Percentiles rank a stretch among this genome's conserved stretches.
Conservation (phyloP, 2,329 filamentous ascomycete genomes). For the Aspergillus unguis region DNA sequence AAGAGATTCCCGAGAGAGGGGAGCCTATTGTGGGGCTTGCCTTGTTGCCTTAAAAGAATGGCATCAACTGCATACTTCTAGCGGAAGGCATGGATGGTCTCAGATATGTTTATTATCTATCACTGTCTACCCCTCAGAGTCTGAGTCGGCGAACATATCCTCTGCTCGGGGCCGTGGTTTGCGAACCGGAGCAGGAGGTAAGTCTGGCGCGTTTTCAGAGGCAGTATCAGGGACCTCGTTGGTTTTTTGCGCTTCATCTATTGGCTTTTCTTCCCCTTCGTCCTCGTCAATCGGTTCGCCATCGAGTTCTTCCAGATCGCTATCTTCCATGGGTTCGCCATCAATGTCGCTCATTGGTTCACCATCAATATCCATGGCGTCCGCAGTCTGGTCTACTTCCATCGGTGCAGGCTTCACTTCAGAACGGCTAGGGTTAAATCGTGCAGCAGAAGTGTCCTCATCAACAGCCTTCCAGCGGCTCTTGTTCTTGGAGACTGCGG, state of each 20-base stretch:
- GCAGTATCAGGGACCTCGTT: background rate
- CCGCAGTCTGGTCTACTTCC: constrained; percentile 35
- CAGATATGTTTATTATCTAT: background rate
- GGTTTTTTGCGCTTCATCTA: constrained; percentile 18
- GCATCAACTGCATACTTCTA: background rate
- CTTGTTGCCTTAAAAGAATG: constrained; percentile 8
- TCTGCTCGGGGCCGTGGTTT: constrained; percentile 69
- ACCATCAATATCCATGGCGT: constrained; percentile 44
- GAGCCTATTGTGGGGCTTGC: constrained; percentile 17
- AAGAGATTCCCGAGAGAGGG: constrained; percentile 8
- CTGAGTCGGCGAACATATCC: constrained; percentile 84
- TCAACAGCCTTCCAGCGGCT: constrained; percentile 48
- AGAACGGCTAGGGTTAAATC: constrained; percentile 27
- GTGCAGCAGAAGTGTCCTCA: constrained; percentile 35
- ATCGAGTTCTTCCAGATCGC: constrained; percentile 50
- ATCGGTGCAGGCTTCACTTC: constrained; percentile 29
- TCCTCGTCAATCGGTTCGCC: constrained; percentile 48
- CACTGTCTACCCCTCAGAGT: constrained; percentile 45
- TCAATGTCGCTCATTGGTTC: constrained; percentile 44
- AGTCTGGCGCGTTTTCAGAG: constrained; percentile 18
- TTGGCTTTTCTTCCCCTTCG: constrained; percentile 15
- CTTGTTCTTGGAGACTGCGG: constrained; percentile 40
- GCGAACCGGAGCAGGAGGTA: constrained; percentile 34
- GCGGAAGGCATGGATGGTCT: background rate
- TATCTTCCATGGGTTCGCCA: constrained; percentile 47